Base-by-base conservation (phyloP, 805 yeast species). In the Starmerella asiatica region DNA sequence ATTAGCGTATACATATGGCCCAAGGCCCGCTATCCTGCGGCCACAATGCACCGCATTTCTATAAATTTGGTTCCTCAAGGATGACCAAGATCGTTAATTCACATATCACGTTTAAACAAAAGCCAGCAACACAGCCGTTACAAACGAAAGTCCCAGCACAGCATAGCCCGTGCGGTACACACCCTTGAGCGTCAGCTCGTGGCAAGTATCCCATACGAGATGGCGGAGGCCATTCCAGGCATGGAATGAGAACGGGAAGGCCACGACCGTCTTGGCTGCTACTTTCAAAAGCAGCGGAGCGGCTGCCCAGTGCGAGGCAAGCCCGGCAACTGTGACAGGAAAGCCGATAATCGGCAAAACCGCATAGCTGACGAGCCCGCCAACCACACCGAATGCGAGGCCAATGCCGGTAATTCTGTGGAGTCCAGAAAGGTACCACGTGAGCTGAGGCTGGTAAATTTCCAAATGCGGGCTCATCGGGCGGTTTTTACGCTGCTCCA, bases 111-210 rank as follows among this genome's bases (percentile, higher is more conserved):
- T 6, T 38, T 58, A 62, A 65, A 45, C 31, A 37, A 64, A 40
- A 8, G 65, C 57, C 20, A 65, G 48, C 16, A 47, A 51, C 16
- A 82, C 54, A 40, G 93, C 82, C 20, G 76, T 53, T 27, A 71
- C 45, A 7, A 68, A 64, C 32, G 74, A 55, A 52, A 73, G 65
- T 21, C 77, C 96, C 42, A 85, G 60, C 16, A 84, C 94, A 35
- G 73, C 65, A 63, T 83, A 82, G 48, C 95, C 97, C 28, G 96
- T 85, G 64, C 79, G 75, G 75, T 81, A 80, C 42, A 91, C 95
- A 51, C 94, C 96, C 57, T 79, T 74, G 52, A 82, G 56, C 46
- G 85, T 71, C 58, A 88, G 70, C 61, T 79, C 81, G 51, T 65
- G 68, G 59, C 94, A 94, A 39, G 75, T 60, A 61, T 91, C 98